These are phyloP conservation scores for Fusarium pilosicola DNA, from an alignment of 2,329 filamentous ascomycete species.

Conservation along the genomic window DNA sequence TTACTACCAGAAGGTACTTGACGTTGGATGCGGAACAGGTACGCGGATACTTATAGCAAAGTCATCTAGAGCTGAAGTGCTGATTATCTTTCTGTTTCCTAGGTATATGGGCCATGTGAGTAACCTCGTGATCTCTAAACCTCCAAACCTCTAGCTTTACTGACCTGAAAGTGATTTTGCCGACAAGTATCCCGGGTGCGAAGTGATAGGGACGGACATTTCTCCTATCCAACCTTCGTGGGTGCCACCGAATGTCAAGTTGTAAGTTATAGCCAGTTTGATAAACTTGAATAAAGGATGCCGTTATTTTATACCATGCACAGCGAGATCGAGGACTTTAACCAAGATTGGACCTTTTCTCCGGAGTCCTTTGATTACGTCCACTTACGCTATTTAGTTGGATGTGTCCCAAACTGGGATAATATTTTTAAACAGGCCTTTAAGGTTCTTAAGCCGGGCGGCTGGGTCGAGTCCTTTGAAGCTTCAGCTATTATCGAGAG, in stretches of 20 bases:
- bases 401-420: conserved; percentile 27
- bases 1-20: conserved; percentile 5
- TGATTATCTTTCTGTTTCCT: neutral
- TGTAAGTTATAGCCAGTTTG: neutral
- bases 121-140: accelerated
- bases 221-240: conserved; percentile 33
- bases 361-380: conserved; percentile 29
- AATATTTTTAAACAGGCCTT: conserved; percentile 13
- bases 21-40: conserved; percentile 25
- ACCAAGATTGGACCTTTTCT: conserved; percentile 33
- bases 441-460: conserved; percentile 25
- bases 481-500: conserved; percentile 23
- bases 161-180: conserved; percentile 27
- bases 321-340: conserved; percentile 35
- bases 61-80: neutral
- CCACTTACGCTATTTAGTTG: conserved; percentile 30
- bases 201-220: conserved; percentile 31
- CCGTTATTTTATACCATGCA: neutral
- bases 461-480: conserved; percentile 27
- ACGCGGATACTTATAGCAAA: neutral
- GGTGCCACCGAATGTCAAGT: conserved; percentile 33
- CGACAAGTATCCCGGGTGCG: conserved; percentile 25
- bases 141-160: no score
- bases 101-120: conserved; percentile 37
- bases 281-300: neutral